Percentiles rank a stretch among this genome's conserved stretches.
These are phyloP conservation scores for Mucor sp. DNA, from an alignment of 371 early-diverging fungal genomes.

Conservation along the genomic window DNA sequence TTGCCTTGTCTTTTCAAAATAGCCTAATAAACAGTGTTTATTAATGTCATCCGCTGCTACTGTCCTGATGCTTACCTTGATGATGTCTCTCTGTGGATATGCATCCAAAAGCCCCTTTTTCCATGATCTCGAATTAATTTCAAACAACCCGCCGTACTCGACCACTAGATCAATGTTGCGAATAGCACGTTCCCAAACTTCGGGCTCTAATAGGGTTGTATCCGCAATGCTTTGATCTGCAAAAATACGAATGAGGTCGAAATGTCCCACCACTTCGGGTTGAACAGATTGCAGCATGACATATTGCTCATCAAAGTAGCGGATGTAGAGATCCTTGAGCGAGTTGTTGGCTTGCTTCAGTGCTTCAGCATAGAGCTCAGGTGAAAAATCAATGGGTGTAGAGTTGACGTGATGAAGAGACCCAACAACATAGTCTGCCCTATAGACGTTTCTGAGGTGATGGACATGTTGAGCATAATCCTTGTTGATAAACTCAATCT, in stretches of 20 bases:
- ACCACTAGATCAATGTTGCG: constrained; percentile 86
- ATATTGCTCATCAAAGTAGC: constrained; percentile 90
- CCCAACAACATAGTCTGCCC: constrained; percentile 86
- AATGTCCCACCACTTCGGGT: constrained; percentile 91
- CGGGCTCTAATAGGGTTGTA: constrained; percentile 19
- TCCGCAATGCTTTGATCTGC: constrained; percentile 45
- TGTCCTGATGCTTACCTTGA: constrained; percentile 50
- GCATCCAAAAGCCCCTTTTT: constrained; percentile 86
- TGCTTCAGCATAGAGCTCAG: constrained; percentile 55
- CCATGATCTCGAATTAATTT: constrained; percentile 92
- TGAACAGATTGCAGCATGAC: constrained; percentile 65
- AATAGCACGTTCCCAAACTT: constrained; percentile 63
- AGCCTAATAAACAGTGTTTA: constrained; percentile 36
- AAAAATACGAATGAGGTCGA: constrained; percentile 91
- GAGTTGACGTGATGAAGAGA: constrained; percentile 88
- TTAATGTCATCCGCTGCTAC: neutral
- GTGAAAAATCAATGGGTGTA: constrained; percentile 85
- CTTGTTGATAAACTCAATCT: constrained; percentile 83
- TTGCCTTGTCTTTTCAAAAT: constrained; percentile 70
- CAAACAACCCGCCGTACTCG: constrained; percentile 85
- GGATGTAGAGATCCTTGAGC: constrained; percentile 52
- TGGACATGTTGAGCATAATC: constrained; percentile 33
- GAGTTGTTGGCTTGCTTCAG: constrained; percentile 29
- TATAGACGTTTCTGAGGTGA: constrained; percentile 23
- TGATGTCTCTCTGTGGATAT: constrained; percentile 84